A percentile compares a stretch with the other conserved stretches of the same genome.
Conservation (phyloP, 306 rosid genomes). For the Begonia masoniana region DNA sequence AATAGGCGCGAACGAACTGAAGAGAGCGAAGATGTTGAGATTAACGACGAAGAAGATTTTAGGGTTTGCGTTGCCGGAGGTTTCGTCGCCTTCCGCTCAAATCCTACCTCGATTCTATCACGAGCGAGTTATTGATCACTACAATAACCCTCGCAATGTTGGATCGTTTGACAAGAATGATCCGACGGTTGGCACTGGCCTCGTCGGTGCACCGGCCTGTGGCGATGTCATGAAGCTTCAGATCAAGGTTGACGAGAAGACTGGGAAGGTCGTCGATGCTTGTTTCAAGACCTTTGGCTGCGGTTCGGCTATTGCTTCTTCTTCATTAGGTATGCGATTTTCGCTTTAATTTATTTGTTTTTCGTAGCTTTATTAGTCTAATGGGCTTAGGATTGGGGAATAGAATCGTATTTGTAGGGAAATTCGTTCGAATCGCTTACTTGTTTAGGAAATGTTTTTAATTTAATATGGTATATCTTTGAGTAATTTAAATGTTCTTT, state of each 20-base stretch:
- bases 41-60: slow-evolving; percentile 33
- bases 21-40: slow-evolving; percentile 35
- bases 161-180: slow-evolving; percentile 78
- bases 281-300: slow-evolving; percentile 89
- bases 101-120: slow-evolving; percentile 48
- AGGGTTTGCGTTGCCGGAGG: slow-evolving; percentile 26
- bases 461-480: too few species aligned
- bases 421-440: too few species aligned
- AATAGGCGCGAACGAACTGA: too few species aligned
- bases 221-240: slow-evolving; percentile 95
- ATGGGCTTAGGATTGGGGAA: too few species aligned
- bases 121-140: slow-evolving; percentile 83
- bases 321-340: slow-evolving; percentile 52
- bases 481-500: too few species aligned
- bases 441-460: too few species aligned
- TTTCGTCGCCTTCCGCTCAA: slow-evolving; percentile 21
- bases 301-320: slow-evolving; percentile 90
- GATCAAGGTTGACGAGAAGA: slow-evolving; percentile 65
- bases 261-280: slow-evolving; percentile 76
- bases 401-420: too few species aligned
- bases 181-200: slow-evolving; percentile 70
- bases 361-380: too few species aligned
- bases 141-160: slow-evolving; percentile 73
- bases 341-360: not conserved
- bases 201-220: slow-evolving; percentile 87